Conservation (phyloP, 2,329 filamentous ascomycete species). For the Venturiaceae sp. region DNA sequence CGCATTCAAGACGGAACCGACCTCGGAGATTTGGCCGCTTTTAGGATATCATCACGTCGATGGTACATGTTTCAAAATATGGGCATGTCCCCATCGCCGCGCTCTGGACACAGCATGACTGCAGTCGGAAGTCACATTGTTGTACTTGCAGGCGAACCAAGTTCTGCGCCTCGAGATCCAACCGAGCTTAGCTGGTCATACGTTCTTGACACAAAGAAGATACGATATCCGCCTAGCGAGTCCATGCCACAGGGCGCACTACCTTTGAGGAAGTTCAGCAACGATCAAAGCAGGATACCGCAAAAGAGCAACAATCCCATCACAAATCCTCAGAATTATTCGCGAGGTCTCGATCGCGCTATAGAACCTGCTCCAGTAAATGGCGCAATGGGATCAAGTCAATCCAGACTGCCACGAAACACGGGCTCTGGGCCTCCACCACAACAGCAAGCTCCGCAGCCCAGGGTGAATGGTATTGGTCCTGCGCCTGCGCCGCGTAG, state of each 20-base stretch:
- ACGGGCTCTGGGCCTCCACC: constrained; percentile 55
- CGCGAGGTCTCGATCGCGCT: neutral
- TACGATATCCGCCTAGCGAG: constrained; percentile 81
- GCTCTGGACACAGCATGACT: constrained; percentile 97
- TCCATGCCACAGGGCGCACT: constrained; percentile 21
- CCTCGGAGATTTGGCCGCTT: constrained; percentile 84
- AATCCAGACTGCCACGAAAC: constrained; percentile 48
- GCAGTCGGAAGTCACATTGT: constrained; percentile 86
- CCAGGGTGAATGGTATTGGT: constrained; percentile 33
- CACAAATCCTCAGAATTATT: neutral
- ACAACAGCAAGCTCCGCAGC: constrained; percentile 51
- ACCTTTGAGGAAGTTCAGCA: constrained; percentile 9
- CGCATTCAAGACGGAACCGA: constrained; percentile 89
- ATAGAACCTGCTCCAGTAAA: neutral
- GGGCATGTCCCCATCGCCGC: constrained; percentile 86
- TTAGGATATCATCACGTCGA: constrained; percentile 68
- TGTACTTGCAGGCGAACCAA: constrained; percentile 88
- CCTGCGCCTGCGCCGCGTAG: constrained; percentile 21
- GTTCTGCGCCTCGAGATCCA: constrained; percentile 69
- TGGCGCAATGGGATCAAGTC: neutral
- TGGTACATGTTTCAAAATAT: constrained; percentile 99
- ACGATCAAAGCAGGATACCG: constrained; percentile 6
- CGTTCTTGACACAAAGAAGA: constrained; percentile 89
- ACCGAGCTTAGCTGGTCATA: constrained; percentile 84
- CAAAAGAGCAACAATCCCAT: constrained; percentile 6